Conservation (phyloP, 106 monocot species). For the Narthecium ossifragum region DNA sequence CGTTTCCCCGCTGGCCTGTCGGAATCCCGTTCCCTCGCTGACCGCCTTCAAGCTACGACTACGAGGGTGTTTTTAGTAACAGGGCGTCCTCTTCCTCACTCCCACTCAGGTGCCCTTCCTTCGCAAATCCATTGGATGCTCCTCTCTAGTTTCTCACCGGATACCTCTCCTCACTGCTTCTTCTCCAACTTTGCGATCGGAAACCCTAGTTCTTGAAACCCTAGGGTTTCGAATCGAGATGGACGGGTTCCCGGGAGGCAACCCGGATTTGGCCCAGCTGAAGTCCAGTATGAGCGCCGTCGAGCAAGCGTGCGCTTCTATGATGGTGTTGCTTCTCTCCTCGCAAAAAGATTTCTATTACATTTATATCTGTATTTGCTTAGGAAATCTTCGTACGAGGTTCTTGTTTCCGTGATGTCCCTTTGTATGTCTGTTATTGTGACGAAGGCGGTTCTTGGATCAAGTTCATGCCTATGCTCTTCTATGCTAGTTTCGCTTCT, state of each 20-base stretch:
- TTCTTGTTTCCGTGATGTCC: neutral
- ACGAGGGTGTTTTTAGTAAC: too few species aligned
- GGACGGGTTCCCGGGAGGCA: slow-evolving; percentile 13
- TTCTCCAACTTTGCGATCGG: neutral
- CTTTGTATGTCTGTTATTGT: neutral
- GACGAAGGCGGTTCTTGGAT: neutral
- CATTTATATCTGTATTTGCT: neutral
- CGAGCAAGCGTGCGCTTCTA: slow-evolving; percentile 27
- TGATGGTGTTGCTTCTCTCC: slow-evolving; percentile 10
- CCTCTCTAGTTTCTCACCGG: too few species aligned
- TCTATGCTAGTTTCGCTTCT: too few species aligned
- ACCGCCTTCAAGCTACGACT: too few species aligned
- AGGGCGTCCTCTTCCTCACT: too few species aligned
- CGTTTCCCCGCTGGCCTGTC: too few species aligned
- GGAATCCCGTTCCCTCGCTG: too few species aligned
- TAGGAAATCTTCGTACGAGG: too few species aligned
- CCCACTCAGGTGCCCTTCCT: too few species aligned
- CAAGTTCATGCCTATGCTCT: neutral
- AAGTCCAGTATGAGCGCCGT: slow-evolving; percentile 20
- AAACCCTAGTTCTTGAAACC: slow-evolving; percentile 1
- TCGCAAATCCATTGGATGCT: too few species aligned
- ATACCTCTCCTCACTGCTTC: too few species aligned
- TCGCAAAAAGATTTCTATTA: neutral
- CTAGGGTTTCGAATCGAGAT: slow-evolving; percentile 7
- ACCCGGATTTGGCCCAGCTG: slow-evolving; percentile 15